A percentile compares a stretch with the other conserved stretches of the same genome.
These are phyloP conservation scores for Sugiyamaella floridensis DNA, from an alignment of 805 yeast species.

Conservation along the genomic window DNA sequence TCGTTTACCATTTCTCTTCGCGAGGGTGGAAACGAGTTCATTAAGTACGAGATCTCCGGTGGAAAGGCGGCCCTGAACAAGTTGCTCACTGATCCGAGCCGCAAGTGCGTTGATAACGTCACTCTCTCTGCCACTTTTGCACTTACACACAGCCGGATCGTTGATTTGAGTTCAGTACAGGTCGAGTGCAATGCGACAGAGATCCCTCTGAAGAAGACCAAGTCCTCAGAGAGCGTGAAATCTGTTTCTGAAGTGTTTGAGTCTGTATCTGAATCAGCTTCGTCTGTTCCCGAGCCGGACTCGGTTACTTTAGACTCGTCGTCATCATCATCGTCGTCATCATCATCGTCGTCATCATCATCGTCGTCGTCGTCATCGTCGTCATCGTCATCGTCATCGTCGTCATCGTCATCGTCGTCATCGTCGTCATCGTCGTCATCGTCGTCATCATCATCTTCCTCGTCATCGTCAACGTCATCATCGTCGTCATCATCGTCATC, in stretches of 20 bases:
- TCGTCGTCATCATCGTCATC: neutral
- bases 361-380: neutral
- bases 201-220: neutral
- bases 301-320: neutral
- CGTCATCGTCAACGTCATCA: neutral
- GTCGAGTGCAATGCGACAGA: conserved; percentile 8
- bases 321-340: neutral
- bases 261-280: neutral
- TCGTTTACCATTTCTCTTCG: neutral
- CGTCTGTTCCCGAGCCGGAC: no score
- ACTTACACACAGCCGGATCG: conserved; percentile 17
- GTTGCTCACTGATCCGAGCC: conserved; percentile 22
- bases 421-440: neutral
- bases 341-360: neutral
- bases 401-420: neutral
- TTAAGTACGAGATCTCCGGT: conserved; percentile 25
- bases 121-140: conserved; percentile 13
- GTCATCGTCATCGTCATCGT: neutral
- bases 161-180: conserved; percentile 11
- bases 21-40: conserved; percentile 35
- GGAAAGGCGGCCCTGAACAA: conserved; percentile 20
- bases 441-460: neutral
- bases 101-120: conserved; percentile 12
- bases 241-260: neutral
- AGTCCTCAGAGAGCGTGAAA: neutral